Base-by-base conservation (phyloP, 164 flowering plant genomes). In the Paratinospora sagittata region DNA sequence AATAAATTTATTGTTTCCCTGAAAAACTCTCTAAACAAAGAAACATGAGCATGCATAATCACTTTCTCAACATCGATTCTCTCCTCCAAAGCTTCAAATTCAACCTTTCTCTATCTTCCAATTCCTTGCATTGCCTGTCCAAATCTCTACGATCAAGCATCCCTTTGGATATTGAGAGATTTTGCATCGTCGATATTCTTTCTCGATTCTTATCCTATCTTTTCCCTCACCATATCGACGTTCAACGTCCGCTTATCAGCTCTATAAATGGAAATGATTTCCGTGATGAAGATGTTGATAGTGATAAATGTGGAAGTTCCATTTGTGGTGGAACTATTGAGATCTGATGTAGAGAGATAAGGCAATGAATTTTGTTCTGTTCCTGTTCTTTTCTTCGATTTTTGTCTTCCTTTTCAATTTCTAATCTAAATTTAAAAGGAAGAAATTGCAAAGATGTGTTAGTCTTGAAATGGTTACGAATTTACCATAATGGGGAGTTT, bases 61-160 rank as follows among this genome's bases (percentile, higher is more conserved):
- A 90, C 33, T 89, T 87, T 77, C 88, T 85, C 75, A 74, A 76
- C 83, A 43, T 70, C 71, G 88, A 88, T 43, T 88, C n/a, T 66
- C 86, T 84, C 81, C 83, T 23, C 61, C 37, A 30, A 72, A 39
- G 33, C 81, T 70, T 68, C 82, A 36, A 34, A 39, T 34, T n/a
- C 6, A 66, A 73, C 67, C 34, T 85, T 86, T 82, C 79, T 81
- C 74, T 77, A 72, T 63, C 78, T 88, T 45, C 87, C 84, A 17
- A 76, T 72, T 37, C 86, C 85, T 73, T 79, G 66, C 34, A 63
- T 83, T 27, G 36, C 79, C 75, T 75, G 85, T 52, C 63, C 82
- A 7, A 34, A 30, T 58, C 39, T 70, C 77, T 45, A 57, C 67
- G 30, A 24, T 14, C n/a, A n/a, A 5, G 74, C 73, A 58, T 79